phyloP scores from a whole-genome alignment of 176 grass and related monocot species.

The Oryza rufipogon region DNA sequence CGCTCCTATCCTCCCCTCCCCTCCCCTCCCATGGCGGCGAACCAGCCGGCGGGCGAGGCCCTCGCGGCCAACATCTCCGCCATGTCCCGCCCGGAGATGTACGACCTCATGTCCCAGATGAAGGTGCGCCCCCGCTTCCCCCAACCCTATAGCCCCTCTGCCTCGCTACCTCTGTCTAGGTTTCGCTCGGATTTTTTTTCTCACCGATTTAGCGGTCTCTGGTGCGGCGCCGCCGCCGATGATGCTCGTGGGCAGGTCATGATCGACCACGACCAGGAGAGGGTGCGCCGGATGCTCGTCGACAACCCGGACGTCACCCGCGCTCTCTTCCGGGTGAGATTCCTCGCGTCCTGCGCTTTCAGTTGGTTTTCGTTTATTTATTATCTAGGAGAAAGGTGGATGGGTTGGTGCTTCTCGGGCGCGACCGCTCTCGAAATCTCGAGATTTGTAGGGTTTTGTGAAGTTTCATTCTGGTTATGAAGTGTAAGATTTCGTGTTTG shows the following conservation, averaged over 20 bases:
- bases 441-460: conserved; percentile 14
- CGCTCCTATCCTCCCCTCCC: not conserved
- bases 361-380: not conserved
- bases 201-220: conserved; percentile 1
- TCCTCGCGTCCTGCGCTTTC: not conserved
- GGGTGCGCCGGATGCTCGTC: conserved; percentile 84
- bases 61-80: conserved; percentile 64
- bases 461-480: not conserved
- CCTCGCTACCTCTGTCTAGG: not conserved
- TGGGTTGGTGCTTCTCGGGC: not conserved
- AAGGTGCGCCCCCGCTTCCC: conserved; percentile 51
- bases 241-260: conserved; percentile 46
- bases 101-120: conserved; percentile 90
- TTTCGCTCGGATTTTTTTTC: not conserved
- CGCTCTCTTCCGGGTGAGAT: conserved; percentile 80
- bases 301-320: conserved; percentile 89
- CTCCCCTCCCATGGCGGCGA: conserved; percentile 55
- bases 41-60: conserved; percentile 60
- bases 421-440: not conserved
- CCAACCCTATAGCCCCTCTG: conserved; percentile 34
- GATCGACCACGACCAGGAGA: conserved; percentile 83
- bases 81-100: conserved; percentile 82
- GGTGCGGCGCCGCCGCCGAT: not conserved
- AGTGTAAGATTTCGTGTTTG: not conserved
- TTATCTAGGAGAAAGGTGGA: not conserved